Base-by-base conservation (phyloP, 306 rosid genomes). In the Hippophae tibetana region DNA sequence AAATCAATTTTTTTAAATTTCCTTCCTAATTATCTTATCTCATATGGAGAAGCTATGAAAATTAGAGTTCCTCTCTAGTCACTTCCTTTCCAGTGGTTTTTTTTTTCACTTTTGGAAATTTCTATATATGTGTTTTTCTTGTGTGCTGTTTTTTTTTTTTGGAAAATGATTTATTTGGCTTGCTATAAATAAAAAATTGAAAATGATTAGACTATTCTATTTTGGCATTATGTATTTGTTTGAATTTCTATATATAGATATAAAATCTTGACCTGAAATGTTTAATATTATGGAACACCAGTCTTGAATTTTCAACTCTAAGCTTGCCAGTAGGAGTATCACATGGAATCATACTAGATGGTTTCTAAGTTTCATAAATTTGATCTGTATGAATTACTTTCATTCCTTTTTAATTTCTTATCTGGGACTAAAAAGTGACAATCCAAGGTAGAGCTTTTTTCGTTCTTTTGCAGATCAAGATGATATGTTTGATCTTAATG, bases 151-250 rank as follows among this genome's bases (percentile, higher is more conserved):
- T 6, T 2, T 6, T 11, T 8, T 47, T 5, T 47, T 8, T 47
- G 5, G 12, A 47, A 47, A 47, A 47, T 47, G 10, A 9, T 9
- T 8, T 48, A 8, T 2, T 48, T 48, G 42, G 3, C 27, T 57
- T 6, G 7, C 3, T 27, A 11, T 18, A 25, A 14, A 10, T 13
- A 14, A 18, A 8, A 55, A 7, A 12, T 46, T 10, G 47, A 56
- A 13, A 47, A 47, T 23, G 9, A 9, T 11, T 14, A 43, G 42
- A 12, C 12, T 25, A 9, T 44, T 66, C 44, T 47, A 18, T 13
- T 56, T 60, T 54, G 71, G 23, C 52, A 38, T 42, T 27, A 23
- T 57, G 50, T 56, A 43, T 72, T 57, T 45, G 63, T 61, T 61
- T 6, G 42, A 14, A 40, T 48, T 31, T 38, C 13, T 18, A n/a